Percentiles rank a stretch among this genome's conserved stretches.
Evolutionary conservation across 2,329 filamentous ascomycete genomes (phyloP).

Genomic region (Aureobasidium namibiae): DNA sequence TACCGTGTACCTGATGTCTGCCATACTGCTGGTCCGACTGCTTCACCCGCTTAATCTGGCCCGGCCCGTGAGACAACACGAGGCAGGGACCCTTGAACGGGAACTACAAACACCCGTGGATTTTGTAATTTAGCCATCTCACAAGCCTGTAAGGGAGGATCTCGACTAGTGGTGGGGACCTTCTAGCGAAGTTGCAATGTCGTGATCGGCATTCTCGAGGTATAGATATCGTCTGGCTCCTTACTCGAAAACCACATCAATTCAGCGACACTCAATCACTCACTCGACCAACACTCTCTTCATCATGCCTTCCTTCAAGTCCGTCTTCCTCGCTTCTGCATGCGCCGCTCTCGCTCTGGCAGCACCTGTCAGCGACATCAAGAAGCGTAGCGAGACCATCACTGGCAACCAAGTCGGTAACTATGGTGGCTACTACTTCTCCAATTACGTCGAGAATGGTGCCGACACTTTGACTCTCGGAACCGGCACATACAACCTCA

Average conservation of each 20-base stretch:
- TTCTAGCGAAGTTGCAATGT: background rate
- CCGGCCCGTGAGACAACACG: background rate
- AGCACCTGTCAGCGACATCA: background rate
- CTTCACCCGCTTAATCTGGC: background rate
- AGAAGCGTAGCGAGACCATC: slow-evolving; percentile 12
- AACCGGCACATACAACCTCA: slow-evolving; percentile 13
- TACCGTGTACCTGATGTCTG: background rate
- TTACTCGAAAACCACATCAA: background rate
- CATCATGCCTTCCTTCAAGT: slow-evolving; percentile 6
- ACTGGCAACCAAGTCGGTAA: slow-evolving; percentile 5
- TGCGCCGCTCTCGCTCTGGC: background rate
- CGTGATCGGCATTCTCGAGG: background rate
- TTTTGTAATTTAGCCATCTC: background rate
- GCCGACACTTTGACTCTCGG: slow-evolving; percentile 10
- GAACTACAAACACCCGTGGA: background rate
- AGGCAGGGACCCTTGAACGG: background rate
- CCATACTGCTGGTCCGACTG: background rate
- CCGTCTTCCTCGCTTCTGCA: background rate
- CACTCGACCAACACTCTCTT: background rate
- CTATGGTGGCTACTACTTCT: slow-evolving; percentile 15
- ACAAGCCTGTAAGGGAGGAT: too few species aligned
- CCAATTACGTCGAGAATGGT: slow-evolving; percentile 15
- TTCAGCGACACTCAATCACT: background rate
- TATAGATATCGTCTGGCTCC: background rate
- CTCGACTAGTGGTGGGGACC: background rate